Percentiles rank a stretch among this genome's conserved stretches.
Conservation (phyloP, 208 protist genomes). For the Wallacemonas rigidus region DNA sequence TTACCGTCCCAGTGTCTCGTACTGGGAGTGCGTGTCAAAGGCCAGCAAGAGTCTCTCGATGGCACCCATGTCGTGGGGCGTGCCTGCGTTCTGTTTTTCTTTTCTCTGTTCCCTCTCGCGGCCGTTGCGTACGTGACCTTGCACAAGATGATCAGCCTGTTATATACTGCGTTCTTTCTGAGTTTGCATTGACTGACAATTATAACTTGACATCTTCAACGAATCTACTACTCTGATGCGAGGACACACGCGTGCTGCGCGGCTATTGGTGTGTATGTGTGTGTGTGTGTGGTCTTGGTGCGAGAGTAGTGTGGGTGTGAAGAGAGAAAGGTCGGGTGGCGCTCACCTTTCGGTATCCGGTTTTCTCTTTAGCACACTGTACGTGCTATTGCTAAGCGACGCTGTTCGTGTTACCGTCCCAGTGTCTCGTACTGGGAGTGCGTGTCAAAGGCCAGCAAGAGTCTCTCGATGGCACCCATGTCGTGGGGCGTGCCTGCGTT, state of each 20-base stretch:
- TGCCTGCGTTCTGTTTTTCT: neutral
- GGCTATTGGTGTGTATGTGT: neutral
- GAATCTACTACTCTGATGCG: conserved; percentile 8
- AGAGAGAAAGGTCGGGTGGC: no score
- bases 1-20: conserved; percentile 59
- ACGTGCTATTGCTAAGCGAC: conserved; percentile 13
- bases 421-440: conserved; percentile 42
- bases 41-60: conserved; percentile 44
- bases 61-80: neutral
- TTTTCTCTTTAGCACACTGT: neutral
- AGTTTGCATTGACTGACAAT: conserved; percentile 8
- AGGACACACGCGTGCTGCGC: neutral
- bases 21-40: conserved; percentile 81
- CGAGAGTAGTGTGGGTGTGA: no score
- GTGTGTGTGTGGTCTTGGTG: conserved; percentile 16
- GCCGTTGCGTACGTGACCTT: neutral
- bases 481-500: neutral
- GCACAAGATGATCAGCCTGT: conserved; percentile 26
- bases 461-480: neutral
- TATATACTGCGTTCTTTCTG: conserved; percentile 36
- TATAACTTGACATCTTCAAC: conserved; percentile 18
- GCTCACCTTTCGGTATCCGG: no score
- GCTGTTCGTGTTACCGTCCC: conserved; percentile 81
- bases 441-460: conserved; percentile 87
- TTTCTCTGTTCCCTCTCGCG: conserved; percentile 14